A percentile compares a stretch with the other conserved stretches of the same genome.
Evolutionary conservation across 345 rosid genomes (phyloP).

Genomic region (Eucalyptus erythrocorys): DNA sequence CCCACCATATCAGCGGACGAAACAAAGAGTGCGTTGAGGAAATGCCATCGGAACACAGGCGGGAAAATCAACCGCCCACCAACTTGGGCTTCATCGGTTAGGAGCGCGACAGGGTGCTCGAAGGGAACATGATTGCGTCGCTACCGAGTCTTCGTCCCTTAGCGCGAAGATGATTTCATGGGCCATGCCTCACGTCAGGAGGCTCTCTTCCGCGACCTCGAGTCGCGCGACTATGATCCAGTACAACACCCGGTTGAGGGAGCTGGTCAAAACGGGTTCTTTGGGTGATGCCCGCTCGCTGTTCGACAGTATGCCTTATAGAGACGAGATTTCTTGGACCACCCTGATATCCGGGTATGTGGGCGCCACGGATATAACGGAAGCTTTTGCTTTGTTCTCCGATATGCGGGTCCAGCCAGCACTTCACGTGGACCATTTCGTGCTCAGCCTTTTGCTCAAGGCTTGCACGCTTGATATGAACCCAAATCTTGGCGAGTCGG

Average conservation of each 20-base stretch:
- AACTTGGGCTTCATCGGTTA: not conserved
- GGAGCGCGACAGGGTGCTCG: not conserved
- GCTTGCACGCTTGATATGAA: conserved; percentile 45
- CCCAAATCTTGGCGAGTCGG: conserved; percentile 37
- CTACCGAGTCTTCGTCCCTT: not conserved
- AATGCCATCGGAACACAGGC: not conserved
- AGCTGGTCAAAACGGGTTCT: conserved; percentile 13
- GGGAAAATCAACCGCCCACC: not conserved
- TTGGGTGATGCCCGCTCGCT: conserved; percentile 41
- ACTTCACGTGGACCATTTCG: conserved; percentile 41
- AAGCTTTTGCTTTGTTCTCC: conserved; percentile 56
- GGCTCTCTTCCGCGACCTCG: not conserved
- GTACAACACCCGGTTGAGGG: conserved; percentile 20
- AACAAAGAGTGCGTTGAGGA: not conserved
- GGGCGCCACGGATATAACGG: conserved; percentile 17
- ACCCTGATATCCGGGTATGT: conserved; percentile 62
- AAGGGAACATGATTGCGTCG: not conserved
- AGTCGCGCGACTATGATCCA: conserved; percentile 5
- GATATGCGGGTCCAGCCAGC: conserved; percentile 46
- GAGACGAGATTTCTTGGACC: conserved; percentile 78
- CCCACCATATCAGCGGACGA: not conserved
- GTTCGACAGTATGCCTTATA: conserved; percentile 60
- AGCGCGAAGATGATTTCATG: not conserved
- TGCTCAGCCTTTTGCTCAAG: conserved; percentile 63
- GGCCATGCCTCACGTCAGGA: not conserved